Percentiles rank a stretch among this genome's conserved stretches.
Evolutionary conservation across 2,329 filamentous ascomycete species (phyloP).

Genomic region (Aspergillus vadensis): DNA sequence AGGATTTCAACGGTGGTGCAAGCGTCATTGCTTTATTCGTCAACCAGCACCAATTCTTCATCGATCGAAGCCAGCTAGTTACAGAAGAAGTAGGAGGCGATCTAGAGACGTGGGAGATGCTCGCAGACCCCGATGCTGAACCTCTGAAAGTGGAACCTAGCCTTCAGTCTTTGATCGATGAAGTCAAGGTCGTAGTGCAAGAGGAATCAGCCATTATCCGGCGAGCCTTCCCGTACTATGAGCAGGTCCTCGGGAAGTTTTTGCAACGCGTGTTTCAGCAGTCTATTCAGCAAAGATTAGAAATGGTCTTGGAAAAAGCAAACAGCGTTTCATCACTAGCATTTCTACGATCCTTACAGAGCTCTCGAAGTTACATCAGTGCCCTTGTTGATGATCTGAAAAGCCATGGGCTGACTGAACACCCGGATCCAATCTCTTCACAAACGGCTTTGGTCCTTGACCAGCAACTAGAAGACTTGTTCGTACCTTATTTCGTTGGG

Average conservation of each 20-base stretch:
- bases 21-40: slow-evolving; percentile 96
- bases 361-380: slow-evolving; percentile 85
- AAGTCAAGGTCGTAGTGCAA: slow-evolving; percentile 93
- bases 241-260: slow-evolving; percentile 90
- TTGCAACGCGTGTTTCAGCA: slow-evolving; percentile 96
- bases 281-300: slow-evolving; percentile 91
- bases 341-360: slow-evolving; percentile 86
- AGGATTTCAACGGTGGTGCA: slow-evolving; percentile 93
- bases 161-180: slow-evolving; percentile 86
- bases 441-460: slow-evolving; percentile 74
- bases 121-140: slow-evolving; percentile 92
- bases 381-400: slow-evolving; percentile 90
- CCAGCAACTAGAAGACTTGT: slow-evolving; percentile 67
- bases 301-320: slow-evolving; percentile 94
- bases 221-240: slow-evolving; percentile 92
- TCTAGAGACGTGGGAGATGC: slow-evolving; percentile 77
- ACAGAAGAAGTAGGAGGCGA: slow-evolving; percentile 72
- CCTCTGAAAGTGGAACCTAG: slow-evolving; percentile 89
- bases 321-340: slow-evolving; percentile 87
- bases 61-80: slow-evolving; percentile 88
- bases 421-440: slow-evolving; percentile 86
- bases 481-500: slow-evolving; percentile 66
- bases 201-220: slow-evolving; percentile 98
- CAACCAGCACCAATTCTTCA: slow-evolving; percentile 99
- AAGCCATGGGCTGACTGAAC: slow-evolving; percentile 88